These are phyloP conservation scores for Arabidopsis hybrid DNA, from an alignment of 441 rosid genomes.

Conservation along the genomic window DNA sequence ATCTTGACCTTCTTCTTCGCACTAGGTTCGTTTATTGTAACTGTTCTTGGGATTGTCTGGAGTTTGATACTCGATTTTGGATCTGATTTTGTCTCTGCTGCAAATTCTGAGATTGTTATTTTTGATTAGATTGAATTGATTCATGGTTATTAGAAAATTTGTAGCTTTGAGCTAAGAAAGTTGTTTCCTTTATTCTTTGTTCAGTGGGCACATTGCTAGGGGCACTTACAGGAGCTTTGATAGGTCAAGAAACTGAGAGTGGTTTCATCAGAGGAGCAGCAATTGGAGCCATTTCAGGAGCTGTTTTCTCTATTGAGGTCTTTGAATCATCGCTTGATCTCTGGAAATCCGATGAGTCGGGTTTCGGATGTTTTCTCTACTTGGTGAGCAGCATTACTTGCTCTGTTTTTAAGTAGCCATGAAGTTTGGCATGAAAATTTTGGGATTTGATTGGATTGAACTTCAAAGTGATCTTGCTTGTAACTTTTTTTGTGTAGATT, in stretches of 20 bases:
- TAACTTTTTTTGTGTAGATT: slow-evolving; percentile 52
- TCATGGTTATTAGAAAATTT: slow-evolving; percentile 11
- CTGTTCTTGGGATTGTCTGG: background rate
- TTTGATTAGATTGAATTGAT: slow-evolving; percentile 11
- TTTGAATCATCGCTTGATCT: slow-evolving; percentile 91
- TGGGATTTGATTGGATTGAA: slow-evolving; percentile 9
- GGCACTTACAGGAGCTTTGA: slow-evolving; percentile 95
- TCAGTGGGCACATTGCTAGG: slow-evolving; percentile 96
- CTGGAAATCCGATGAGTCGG: slow-evolving; percentile 92
- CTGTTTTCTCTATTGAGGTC: slow-evolving; percentile 96
- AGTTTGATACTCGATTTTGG: background rate
- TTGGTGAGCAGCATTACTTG: slow-evolving; percentile 62
- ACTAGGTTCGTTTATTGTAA: slow-evolving; percentile 56
- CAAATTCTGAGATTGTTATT: slow-evolving; percentile 2
- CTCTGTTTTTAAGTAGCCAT: background rate
- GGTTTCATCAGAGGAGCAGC: slow-evolving; percentile 98
- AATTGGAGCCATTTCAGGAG: slow-evolving; percentile 96
- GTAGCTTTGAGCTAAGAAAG: slow-evolving; percentile 27
- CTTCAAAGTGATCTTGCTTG: background rate
- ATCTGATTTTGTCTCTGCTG: slow-evolving; percentile 15
- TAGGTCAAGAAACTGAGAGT: slow-evolving; percentile 98
- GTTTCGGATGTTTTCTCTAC: slow-evolving; percentile 83
- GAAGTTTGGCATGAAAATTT: background rate
- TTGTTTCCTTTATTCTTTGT: slow-evolving; percentile 35
- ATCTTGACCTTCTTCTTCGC: slow-evolving; percentile 98